A percentile compares a stretch with the other conserved stretches of the same genome.
Conservation (phyloP, 1,139 yeast genomes). For the Saccharomyces hybrid region DNA sequence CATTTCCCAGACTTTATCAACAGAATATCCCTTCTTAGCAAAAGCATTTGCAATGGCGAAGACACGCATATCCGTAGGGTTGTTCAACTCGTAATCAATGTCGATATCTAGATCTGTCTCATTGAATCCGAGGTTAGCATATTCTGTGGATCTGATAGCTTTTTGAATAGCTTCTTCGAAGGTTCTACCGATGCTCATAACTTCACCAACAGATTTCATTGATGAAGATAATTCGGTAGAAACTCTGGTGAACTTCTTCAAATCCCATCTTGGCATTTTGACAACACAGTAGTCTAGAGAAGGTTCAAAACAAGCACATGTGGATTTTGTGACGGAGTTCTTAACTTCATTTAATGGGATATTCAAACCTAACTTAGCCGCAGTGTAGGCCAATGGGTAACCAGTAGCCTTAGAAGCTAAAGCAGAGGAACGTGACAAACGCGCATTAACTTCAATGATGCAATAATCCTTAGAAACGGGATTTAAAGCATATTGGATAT, state of each 20-base stretch:
- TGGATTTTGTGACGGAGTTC: slow-evolving; percentile 89
- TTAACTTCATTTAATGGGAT: slow-evolving; percentile 87
- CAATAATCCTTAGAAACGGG: slow-evolving; percentile 94
- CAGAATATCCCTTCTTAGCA: slow-evolving; percentile 69
- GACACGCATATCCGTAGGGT: slow-evolving; percentile 94
- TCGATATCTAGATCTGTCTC: slow-evolving; percentile 84
- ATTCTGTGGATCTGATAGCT: slow-evolving; percentile 94
- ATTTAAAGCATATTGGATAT: slow-evolving; percentile 93
- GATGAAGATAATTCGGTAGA: slow-evolving; percentile 83
- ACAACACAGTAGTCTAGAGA: slow-evolving; percentile 95
- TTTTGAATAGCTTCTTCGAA: slow-evolving; percentile 98
- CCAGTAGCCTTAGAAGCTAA: slow-evolving; percentile 98
- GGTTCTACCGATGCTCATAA: slow-evolving; percentile 96
- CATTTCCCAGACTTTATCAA: slow-evolving; percentile 84
- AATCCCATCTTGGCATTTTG: slow-evolving; percentile 98
- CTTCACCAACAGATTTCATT: slow-evolving; percentile 99
- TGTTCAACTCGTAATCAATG: slow-evolving; percentile 82
- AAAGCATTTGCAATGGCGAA: slow-evolving; percentile 95
- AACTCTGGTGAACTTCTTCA: slow-evolving; percentile 91
- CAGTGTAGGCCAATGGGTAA: slow-evolving; percentile 95
- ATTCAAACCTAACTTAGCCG: slow-evolving; percentile 93
- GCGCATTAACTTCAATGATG: slow-evolving; percentile 95
- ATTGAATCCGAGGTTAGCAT: slow-evolving; percentile 89
- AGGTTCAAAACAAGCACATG: slow-evolving; percentile 97
- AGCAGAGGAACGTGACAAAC: slow-evolving; percentile 96